phyloP scores from a whole-genome alignment of 2,329 filamentous ascomycete species.

The Phyllosticta citriasiana region DNA sequence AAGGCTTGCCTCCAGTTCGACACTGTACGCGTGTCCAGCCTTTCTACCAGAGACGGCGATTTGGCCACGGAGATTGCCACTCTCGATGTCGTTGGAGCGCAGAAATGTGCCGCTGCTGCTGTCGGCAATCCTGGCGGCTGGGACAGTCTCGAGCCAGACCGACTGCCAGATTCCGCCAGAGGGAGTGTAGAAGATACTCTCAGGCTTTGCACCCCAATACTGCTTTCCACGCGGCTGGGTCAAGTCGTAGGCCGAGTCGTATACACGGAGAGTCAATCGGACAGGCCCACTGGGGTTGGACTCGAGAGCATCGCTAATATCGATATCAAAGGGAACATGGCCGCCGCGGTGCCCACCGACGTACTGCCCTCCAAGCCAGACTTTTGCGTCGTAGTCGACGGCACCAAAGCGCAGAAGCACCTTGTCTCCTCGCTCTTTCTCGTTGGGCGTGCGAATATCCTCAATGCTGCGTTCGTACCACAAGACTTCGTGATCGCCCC shows the following conservation, averaged over 20 bases:
- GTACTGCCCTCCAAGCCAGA: constrained; percentile 46
- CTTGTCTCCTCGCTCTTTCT: constrained; percentile 31
- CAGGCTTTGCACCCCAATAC: constrained; percentile 52
- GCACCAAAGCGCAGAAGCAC: constrained; percentile 49
- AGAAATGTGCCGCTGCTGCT: constrained; percentile 50
- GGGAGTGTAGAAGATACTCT: constrained; percentile 51
- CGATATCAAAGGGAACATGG: constrained; percentile 48
- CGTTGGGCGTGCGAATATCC: constrained; percentile 39
- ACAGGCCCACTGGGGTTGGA: constrained; percentile 12
- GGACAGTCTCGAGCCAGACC: constrained; percentile 49
- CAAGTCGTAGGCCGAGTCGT: constrained; percentile 54
- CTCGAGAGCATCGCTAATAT: constrained; percentile 41
- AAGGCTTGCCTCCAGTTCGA: constrained; percentile 47
- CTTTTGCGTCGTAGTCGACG: constrained; percentile 50
- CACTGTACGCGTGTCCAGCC: constrained; percentile 36
- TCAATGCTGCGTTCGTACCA: constrained; percentile 51
- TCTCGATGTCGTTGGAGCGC: constrained; percentile 43
- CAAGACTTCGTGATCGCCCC: constrained; percentile 54
- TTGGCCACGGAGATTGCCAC: constrained; percentile 41
- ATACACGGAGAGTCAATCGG: constrained; percentile 47
- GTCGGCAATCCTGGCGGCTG: constrained; percentile 42
- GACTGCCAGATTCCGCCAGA: constrained; percentile 50
- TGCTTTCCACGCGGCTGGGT: constrained; percentile 59
- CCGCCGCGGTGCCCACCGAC: constrained; percentile 49
- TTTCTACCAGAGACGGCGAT: constrained; percentile 42